Conservation (phyloP, 2,329 filamentous ascomycete species). For the Microcyclospora pomicola region DNA sequence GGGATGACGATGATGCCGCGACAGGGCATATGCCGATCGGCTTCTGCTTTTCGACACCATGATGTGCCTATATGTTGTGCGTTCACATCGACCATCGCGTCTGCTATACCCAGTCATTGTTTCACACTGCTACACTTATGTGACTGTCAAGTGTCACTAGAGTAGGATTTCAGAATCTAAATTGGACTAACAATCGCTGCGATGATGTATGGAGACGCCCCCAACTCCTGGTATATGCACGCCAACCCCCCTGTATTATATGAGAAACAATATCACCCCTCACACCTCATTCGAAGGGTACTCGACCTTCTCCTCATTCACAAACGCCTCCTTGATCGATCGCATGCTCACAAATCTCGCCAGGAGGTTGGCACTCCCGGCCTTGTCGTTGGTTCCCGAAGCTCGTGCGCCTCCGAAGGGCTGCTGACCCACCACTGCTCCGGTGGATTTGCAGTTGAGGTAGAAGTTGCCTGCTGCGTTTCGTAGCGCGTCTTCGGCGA, state of each 20-base stretch:
- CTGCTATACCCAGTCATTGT: no score
- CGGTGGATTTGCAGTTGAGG: slow-evolving; percentile 64
- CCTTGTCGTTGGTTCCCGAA: slow-evolving; percentile 45
- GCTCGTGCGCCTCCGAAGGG: slow-evolving; percentile 39
- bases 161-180: no score
- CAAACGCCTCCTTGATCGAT: slow-evolving; percentile 43
- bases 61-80: no score
- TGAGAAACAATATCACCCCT: not conserved
- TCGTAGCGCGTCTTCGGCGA: slow-evolving; percentile 56
- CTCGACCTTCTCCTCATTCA: slow-evolving; percentile 32
- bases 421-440: slow-evolving; percentile 29
- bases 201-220: no score
- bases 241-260: not conserved
- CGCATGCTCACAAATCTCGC: slow-evolving; percentile 42
- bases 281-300: slow-evolving; percentile 37
- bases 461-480: slow-evolving; percentile 74
- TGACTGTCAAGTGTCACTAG: no score
- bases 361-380: slow-evolving; percentile 39
- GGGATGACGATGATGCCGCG: no score
- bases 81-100: no score
- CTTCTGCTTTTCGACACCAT: no score
- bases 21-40: no score
- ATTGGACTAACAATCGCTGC: no score
- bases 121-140: no score
- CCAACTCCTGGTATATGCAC: not conserved